Evolutionary conservation across 441 rosid species (phyloP).

Genomic region (Caryocar brasiliense): DNA sequence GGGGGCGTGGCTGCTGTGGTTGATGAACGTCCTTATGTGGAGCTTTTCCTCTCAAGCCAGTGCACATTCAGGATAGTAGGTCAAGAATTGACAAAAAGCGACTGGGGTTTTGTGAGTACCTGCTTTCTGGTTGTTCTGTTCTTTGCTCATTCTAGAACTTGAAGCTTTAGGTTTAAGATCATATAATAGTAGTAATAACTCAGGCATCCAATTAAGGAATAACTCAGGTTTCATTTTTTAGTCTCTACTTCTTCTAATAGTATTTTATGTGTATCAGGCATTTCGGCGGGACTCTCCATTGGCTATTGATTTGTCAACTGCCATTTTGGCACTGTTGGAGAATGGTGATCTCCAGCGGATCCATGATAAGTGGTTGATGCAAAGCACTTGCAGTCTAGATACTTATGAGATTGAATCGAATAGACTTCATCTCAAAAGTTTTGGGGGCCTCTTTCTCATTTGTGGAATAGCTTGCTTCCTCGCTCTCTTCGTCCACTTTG

Average conservation of each 20-base stretch:
- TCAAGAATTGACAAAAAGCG: conserved; percentile 76
- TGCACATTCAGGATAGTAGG: conserved; percentile 71
- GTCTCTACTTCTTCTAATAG: not conserved
- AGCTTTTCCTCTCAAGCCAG: conserved; percentile 60
- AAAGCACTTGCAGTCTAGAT: conserved; percentile 53
- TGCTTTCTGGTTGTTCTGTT: not conserved
- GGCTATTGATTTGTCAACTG: conserved; percentile 71
- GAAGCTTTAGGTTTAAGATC: not conserved
- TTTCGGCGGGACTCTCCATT: conserved; percentile 85
- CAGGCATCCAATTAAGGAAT: no score
- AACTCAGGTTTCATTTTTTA: not conserved
- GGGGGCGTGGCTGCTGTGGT: conserved; percentile 88
- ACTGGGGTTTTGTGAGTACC: conserved; percentile 86
- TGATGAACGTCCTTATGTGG: conserved; percentile 73
- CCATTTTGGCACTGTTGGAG: conserved; percentile 70
- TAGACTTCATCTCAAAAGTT: conserved; percentile 62
- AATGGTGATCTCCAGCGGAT: conserved; percentile 83
- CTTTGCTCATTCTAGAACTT: not conserved
- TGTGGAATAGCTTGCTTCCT: conserved; percentile 65
- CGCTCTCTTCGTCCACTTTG: conserved; percentile 51
- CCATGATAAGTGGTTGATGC: conserved; percentile 83
- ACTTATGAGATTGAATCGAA: conserved; percentile 53
- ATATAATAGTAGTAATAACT: no score
- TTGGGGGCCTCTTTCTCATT: conserved; percentile 79
- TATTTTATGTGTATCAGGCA: conserved; percentile 29